Evolutionary conservation across 2,329 filamentous ascomycete genomes (phyloP).

Genomic region (Colletotrichum abscissum): DNA sequence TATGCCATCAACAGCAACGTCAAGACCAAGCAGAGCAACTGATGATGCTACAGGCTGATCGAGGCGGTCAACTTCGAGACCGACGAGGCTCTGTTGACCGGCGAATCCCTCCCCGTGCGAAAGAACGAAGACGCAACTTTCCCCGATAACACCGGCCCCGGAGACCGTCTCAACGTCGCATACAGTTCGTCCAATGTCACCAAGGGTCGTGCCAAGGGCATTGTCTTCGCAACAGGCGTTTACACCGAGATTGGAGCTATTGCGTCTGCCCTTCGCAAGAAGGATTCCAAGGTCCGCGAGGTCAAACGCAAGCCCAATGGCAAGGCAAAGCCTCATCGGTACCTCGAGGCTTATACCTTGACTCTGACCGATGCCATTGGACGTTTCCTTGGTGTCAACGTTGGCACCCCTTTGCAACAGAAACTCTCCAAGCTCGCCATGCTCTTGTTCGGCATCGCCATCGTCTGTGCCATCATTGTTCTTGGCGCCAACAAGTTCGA

Average conservation of each 20-base stretch:
- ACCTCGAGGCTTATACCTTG: constrained; percentile 56
- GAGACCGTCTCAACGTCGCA: constrained; percentile 72
- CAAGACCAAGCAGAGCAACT: constrained; percentile 1
- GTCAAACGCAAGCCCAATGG: constrained; percentile 65
- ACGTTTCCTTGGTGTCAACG: constrained; percentile 73
- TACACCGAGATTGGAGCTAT: constrained; percentile 74
- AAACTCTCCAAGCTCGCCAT: constrained; percentile 76
- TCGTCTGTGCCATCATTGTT: constrained; percentile 77
- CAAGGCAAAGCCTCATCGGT: constrained; percentile 63
- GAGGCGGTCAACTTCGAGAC: constrained; percentile 60
- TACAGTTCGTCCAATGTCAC: constrained; percentile 73
- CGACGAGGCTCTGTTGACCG: constrained; percentile 72
- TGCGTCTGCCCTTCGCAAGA: constrained; percentile 58
- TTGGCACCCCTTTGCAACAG: constrained; percentile 76
- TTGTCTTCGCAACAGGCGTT: constrained; percentile 71
- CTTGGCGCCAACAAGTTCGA: constrained; percentile 71
- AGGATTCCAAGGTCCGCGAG: constrained; percentile 61
- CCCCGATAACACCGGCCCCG: constrained; percentile 63
- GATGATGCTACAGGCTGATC: constrained; percentile 46
- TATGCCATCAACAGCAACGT: background rate
- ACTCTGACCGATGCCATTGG: constrained; percentile 69
- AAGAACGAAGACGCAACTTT: constrained; percentile 63
- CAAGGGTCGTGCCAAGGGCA: constrained; percentile 69
- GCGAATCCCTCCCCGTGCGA: constrained; percentile 69
- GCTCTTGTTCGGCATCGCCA: constrained; percentile 73